Conservation (phyloP, 2,329 filamentous ascomycete species). For the Fusarium incarnatum region DNA sequence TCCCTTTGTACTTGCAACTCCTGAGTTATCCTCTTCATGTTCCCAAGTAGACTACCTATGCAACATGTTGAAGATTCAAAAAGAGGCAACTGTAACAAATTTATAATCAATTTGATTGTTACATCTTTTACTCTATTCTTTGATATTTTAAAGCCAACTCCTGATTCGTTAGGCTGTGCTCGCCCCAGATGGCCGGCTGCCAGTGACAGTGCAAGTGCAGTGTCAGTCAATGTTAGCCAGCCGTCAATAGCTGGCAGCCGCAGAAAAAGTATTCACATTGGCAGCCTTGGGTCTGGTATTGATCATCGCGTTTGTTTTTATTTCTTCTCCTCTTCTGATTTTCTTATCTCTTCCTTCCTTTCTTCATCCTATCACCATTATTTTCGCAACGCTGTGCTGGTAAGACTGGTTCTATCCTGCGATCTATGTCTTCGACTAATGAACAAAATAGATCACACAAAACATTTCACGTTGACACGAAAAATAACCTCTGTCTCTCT, state of each 20-base stretch:
- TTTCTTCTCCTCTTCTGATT: not conserved
- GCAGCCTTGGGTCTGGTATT: not conserved
- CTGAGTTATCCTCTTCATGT: not conserved
- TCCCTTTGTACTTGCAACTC: not conserved
- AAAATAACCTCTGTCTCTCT: not conserved
- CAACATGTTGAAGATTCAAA: not conserved
- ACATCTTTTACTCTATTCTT: not conserved
- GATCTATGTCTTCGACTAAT: not conserved
- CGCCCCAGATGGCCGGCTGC: not conserved
- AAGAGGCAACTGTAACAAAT: not conserved
- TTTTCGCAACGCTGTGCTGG: not conserved
- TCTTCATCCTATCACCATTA: not conserved
- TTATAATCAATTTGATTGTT: not conserved
- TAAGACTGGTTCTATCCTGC: not conserved
- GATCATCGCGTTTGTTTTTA: not conserved
- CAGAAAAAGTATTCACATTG: not conserved
- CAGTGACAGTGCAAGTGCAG: not conserved
- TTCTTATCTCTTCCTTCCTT: not conserved
- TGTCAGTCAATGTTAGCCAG: not conserved
- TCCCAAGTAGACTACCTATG: no score
- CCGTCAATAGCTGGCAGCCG: conserved; percentile 1
- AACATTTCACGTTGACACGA: not conserved
- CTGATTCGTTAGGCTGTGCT: not conserved
- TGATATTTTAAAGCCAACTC: not conserved
- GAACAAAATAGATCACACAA: not conserved